A percentile compares a stretch with the other conserved stretches of the same genome.
Conservation (phyloP, 2,329 filamentous ascomycete genomes). For the Botryosphaeria agaves region DNA sequence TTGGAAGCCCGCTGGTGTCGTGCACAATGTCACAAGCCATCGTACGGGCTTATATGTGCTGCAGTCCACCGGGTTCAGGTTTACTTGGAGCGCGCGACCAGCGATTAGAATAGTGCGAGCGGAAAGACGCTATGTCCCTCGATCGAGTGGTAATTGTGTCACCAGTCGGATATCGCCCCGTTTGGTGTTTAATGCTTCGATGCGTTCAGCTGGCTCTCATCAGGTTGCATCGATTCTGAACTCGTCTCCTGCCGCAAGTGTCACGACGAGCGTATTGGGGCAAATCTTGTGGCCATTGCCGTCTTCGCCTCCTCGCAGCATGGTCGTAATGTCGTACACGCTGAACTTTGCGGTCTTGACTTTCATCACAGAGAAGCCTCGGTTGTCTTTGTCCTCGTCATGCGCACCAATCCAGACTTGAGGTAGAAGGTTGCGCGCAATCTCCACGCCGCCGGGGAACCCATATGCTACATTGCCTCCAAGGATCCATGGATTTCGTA, state of each 20-base stretch:
- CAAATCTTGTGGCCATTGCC: constrained; percentile 1
- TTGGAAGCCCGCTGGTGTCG: too few species aligned
- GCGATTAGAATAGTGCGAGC: too few species aligned
- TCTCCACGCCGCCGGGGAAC: constrained; percentile 37
- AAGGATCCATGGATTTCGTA: constrained; percentile 43
- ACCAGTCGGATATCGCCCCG: too few species aligned
- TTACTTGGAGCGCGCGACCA: too few species aligned
- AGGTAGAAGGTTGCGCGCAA: constrained; percentile 35
- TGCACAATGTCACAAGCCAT: too few species aligned
- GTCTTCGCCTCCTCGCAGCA: constrained; percentile 11
- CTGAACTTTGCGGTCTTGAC: constrained; percentile 30
- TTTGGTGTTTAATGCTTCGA: too few species aligned
- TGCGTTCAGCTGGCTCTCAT: too few species aligned
- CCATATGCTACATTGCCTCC: constrained; percentile 42
- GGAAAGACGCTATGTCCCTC: too few species aligned
- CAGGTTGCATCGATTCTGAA: constrained; percentile 2
- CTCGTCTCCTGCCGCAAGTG: neutral
- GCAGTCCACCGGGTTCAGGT: too few species aligned
- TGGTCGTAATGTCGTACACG: constrained; percentile 26
- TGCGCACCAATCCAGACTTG: constrained; percentile 44
- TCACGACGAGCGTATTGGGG: neutral
- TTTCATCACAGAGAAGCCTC: constrained; percentile 33
- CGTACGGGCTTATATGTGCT: too few species aligned
- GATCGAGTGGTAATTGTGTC: too few species aligned
- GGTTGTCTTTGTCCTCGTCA: constrained; percentile 40